Base-by-base conservation (phyloP, 169 alveolate species). In the Cryptosporidium sp. region DNA sequence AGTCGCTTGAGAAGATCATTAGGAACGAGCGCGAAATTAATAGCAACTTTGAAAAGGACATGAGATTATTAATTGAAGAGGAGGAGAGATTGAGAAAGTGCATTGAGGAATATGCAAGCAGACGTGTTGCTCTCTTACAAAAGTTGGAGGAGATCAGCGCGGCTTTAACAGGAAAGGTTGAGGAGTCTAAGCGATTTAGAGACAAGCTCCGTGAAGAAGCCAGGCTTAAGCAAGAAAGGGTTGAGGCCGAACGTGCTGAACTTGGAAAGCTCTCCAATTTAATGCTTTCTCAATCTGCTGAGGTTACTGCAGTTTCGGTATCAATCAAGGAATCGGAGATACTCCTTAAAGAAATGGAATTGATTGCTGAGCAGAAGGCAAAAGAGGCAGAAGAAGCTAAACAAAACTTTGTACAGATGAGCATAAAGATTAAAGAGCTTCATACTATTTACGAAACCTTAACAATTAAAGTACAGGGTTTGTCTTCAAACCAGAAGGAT, bases 251-350 rank as follows among this genome's bases (percentile, higher is more conserved):
- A 12, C 69, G 70, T 18, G 69, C 48, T 9, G 89, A 80, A n/a
- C 52, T 80, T 7, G 75, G 67, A n/a, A 61, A 55, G 29, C 26
- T 80, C 41, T 67, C 65, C 6, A 41, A 35, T 14, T 29, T 80
- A n/a, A 45, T 67, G 33, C 51, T 2, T 26, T 45, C 61, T 16
- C 51, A 80, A 62, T 80, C 89, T 37, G 69, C 89, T n/a, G 89
- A 80, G 23, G 62, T 37, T 8, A 65, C 26, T 3, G 67, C 67
- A 1, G 67, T 80, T 37, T 62, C 73, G 3, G 18, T 31, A 18
- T 61, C 89, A 35, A 62, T 80, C 10, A 45, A 62, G 7, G 89
- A 80, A 23, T 59, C 71, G 8, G 89, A 80, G 65, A 62, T n/a
- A 1, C 23, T 80, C 14, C 68, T 80, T 9, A 21, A 29, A 2